These are phyloP conservation scores for Pythium dissimile DNA, from an alignment of 352 stramenopile species.

Conservation along the genomic window DNA sequence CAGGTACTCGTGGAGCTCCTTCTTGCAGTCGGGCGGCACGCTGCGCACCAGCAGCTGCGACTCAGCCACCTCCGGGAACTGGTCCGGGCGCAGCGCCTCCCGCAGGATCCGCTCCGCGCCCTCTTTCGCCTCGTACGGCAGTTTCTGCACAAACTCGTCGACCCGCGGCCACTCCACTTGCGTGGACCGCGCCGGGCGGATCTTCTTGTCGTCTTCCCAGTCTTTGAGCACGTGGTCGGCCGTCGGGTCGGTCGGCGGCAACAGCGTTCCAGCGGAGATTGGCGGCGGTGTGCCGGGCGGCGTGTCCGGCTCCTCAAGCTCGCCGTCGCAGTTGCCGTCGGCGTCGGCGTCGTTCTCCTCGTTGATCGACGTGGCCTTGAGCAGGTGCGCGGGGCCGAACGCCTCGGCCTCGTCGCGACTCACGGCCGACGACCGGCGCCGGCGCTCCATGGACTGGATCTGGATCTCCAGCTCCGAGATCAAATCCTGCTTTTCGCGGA, in stretches of 20 bases:
- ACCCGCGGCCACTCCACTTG: slow-evolving; percentile 46
- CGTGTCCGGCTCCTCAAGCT: slow-evolving; percentile 54
- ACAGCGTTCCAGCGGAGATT: slow-evolving; percentile 47
- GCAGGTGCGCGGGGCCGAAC: slow-evolving; percentile 45
- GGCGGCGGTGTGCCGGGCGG: slow-evolving; percentile 72
- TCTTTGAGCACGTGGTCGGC: slow-evolving; percentile 60
- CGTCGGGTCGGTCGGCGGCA: slow-evolving; percentile 48
- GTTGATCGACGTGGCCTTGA: slow-evolving; percentile 26
- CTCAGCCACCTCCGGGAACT: slow-evolving; percentile 41
- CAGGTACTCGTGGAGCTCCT: slow-evolving; percentile 57
- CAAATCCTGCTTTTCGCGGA: slow-evolving; percentile 72
- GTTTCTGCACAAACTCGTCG: slow-evolving; percentile 47
- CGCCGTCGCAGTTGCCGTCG: too few relatives aligned
- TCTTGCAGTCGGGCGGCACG: slow-evolving; percentile 46
- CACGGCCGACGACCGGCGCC: slow-evolving; percentile 44
- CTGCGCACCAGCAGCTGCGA: slow-evolving; percentile 68
- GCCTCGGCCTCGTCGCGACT: slow-evolving; percentile 37
- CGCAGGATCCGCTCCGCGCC: slow-evolving; percentile 62
- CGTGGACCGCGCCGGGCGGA: slow-evolving; percentile 37
- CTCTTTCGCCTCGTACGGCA: slow-evolving; percentile 66
- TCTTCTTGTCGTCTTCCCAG: slow-evolving; percentile 64
- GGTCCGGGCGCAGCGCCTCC: slow-evolving; percentile 41
- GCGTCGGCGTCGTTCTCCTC: slow-evolving; percentile 26
- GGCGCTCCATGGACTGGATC: slow-evolving; percentile 58
- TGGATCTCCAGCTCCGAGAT: slow-evolving; percentile 61